Evolutionary conservation across 139 green algal species (phyloP).

Genomic region (Chlorella sp.): DNA sequence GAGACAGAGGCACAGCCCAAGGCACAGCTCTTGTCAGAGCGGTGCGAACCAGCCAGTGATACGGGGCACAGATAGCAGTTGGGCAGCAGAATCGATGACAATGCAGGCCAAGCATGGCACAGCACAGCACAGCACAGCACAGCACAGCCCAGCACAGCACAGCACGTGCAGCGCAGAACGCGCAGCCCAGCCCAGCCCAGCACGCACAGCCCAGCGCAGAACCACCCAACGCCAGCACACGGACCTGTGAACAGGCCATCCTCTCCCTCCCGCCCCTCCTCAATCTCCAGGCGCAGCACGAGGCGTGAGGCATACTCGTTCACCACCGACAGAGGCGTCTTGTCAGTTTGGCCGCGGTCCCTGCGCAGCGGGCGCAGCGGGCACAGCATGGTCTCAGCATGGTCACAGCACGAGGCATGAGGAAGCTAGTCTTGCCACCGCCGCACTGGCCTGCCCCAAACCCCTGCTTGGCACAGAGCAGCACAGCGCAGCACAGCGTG

Average conservation of each 20-base stretch:
- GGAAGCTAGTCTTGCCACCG: constrained; percentile 74
- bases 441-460: constrained; percentile 7
- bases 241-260: neutral
- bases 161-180: no score
- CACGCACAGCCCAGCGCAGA: neutral
- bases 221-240: neutral
- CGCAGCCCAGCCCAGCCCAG: no score
- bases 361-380: neutral
- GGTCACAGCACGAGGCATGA: neutral
- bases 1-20: no score
- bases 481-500: neutral
- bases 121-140: no score
- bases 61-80: no score
- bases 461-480: neutral
- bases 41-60: no score
- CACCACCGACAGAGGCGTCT: constrained; percentile 67
- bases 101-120: no score
- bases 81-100: no score
- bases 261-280: neutral
- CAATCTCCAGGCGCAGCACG: constrained; percentile 42
- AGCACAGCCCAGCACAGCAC: no score
- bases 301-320: constrained; percentile 67
- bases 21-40: no score
- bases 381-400: no score
- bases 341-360: constrained; percentile 19